Evolutionary conservation across 345 rosid genomes (phyloP), one percentile per base, ranked within the genome.

Genomic region (Kernera saxatilis): DNA sequence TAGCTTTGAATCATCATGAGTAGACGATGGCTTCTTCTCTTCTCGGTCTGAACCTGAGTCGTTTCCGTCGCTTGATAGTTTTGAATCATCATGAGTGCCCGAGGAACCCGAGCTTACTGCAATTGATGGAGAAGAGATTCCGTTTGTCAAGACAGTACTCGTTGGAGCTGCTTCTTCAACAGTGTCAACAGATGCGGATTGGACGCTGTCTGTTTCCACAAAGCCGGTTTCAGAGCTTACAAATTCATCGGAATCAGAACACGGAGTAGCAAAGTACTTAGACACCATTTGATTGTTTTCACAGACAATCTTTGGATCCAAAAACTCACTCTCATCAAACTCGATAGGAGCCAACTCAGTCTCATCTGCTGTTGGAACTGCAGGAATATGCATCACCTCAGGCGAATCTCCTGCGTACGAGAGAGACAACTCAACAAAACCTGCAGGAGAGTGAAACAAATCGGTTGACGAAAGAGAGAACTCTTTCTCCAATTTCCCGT

Each of bases 251-350:
- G 86, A 73, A 79, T 85, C 86, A 52, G 82, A 57, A 64, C 85
- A 75, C 8, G 91, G 17, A 48, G 86, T 83, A 72, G 84, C 85
- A 49, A 87, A 80, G 75, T 94, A 94, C 78, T 78, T 97, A 0
- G 99, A 94, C 71, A 94, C 87, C 99, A 94, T 94, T 79, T 86
- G 84, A 78, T 92, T 85, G 80, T 89, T 89, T 74, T 94, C 99
- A 60, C 91, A 89, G 46, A 70, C 93, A 62, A 94, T 80, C 27
- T 92, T 87, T 0, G 93, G 99, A 76, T 94, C 99, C 15, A 96
- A 83, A 59, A 94, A 89, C 86, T 94, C 99, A 37, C 72, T 80
- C 82, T 80, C 87, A 25, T 94, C 97, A 40, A 91, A 49, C 69
- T 88, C 91, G 11, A 77, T 46, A 26, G 81, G 65, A 51, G 65